phyloP scores from a whole-genome alignment of 352 stramenopile species.

The Globisporangium cylindrosporum region DNA sequence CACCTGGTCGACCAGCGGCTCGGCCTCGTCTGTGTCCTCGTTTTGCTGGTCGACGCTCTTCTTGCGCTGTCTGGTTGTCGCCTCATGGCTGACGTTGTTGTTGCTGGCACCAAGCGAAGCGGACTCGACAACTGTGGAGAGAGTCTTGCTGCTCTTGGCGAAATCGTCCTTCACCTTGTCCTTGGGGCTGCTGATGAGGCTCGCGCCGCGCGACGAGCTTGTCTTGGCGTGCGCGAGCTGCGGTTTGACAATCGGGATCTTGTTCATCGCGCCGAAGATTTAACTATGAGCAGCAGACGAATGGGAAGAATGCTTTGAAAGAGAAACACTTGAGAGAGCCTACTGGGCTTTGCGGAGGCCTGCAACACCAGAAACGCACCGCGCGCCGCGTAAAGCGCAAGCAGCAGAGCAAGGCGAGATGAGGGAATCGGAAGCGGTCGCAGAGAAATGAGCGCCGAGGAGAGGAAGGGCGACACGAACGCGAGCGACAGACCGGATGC shows the following conservation, averaged over 20 bases:
- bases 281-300: background rate
- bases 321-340: background rate
- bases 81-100: background rate
- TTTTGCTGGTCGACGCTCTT: conserved; percentile 18
- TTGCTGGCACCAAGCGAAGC: background rate
- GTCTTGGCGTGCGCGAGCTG: conserved; percentile 31
- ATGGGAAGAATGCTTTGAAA: background rate
- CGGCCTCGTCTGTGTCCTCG: conserved; percentile 12
- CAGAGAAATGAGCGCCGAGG: background rate
- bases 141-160: background rate
- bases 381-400: background rate
- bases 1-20: conserved; percentile 44
- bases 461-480: background rate
- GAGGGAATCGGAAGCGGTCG: background rate
- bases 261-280: conserved; percentile 21
- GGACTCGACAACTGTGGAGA: background rate
- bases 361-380: conserved; percentile 10
- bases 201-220: conserved; percentile 24
- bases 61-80: conserved; percentile 8
- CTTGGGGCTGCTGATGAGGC: conserved; percentile 11
- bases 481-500: background rate
- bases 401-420: background rate
- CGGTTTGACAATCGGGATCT: conserved; percentile 26
- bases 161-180: background rate
- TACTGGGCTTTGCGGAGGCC: background rate